Evolutionary conservation across 257 asterid genomes (phyloP).

Genomic region (Avicennia marina): DNA sequence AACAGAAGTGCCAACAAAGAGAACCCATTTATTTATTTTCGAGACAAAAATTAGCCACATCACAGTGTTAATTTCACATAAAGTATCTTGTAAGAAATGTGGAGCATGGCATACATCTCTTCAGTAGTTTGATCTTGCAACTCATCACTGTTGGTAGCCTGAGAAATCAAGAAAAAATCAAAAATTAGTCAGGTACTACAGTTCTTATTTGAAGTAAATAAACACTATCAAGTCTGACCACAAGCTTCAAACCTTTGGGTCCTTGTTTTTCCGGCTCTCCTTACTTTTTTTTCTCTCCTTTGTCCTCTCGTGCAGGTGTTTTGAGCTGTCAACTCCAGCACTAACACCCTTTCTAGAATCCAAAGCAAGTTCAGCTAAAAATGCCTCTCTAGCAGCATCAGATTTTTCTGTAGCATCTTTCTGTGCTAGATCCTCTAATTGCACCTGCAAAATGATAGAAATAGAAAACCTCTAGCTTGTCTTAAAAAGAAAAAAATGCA

Average conservation of each 20-base stretch:
- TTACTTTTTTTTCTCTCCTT: constrained; percentile 80
- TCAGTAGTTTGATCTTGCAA: constrained; percentile 42
- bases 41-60: too few species aligned
- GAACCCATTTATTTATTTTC: too few species aligned
- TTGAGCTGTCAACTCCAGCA: constrained; percentile 52
- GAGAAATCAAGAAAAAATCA: constrained; percentile 33
- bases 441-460: constrained; percentile 51
- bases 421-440: constrained; percentile 81
- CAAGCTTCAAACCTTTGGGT: constrained; percentile 62
- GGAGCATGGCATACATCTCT: constrained; percentile 48
- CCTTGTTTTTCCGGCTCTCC: constrained; percentile 71
- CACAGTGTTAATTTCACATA: too few species aligned
- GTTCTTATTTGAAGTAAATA: constrained; percentile 9
- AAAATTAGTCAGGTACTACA: constrained; percentile 13
- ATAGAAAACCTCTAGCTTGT: constrained; percentile 18
- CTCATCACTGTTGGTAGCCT: constrained; percentile 55
- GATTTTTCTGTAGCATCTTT: constrained; percentile 96
- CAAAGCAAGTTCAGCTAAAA: constrained; percentile 89
- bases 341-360: constrained; percentile 63
- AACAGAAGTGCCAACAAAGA: too few species aligned
- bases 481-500: constrained; percentile 19
- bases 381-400: constrained; percentile 93
- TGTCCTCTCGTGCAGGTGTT: constrained; percentile 54
- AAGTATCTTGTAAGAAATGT: too few species aligned
- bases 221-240: constrained; percentile 8